Evolutionary conservation across 1,284 basidiomycete species (phyloP).

Genomic region (Moesziomyces antarcticus): DNA sequence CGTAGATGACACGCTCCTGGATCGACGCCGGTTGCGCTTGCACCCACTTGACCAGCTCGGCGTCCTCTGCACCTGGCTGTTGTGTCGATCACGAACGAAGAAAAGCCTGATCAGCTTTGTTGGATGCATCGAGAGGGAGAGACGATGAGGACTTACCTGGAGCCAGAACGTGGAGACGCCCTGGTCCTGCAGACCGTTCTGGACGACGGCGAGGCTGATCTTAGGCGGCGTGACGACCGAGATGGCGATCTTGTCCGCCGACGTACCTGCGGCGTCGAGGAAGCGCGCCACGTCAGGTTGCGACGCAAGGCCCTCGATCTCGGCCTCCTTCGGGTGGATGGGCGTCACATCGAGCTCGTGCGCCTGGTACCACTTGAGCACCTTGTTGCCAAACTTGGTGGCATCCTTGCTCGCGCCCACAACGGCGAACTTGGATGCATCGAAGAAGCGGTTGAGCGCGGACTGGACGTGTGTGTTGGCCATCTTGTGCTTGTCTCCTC

Average conservation of each 20-base stretch:
- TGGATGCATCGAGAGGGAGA: too few species aligned
- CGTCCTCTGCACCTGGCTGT: slow-evolving; percentile 59
- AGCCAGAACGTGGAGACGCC: slow-evolving; percentile 61
- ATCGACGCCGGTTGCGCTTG: slow-evolving; percentile 44
- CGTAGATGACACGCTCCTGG: slow-evolving; percentile 58
- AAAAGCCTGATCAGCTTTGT: not conserved
- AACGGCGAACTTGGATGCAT: slow-evolving; percentile 54
- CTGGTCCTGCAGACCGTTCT: slow-evolving; percentile 44
- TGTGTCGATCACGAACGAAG: too few species aligned
- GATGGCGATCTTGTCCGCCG: slow-evolving; percentile 45
- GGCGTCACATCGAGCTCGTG: slow-evolving; percentile 54
- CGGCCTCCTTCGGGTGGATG: slow-evolving; percentile 57
- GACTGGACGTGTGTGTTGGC: slow-evolving; percentile 36
- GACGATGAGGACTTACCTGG: slow-evolving; percentile 26
- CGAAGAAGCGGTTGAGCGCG: slow-evolving; percentile 53
- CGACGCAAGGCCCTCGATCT: slow-evolving; percentile 47
- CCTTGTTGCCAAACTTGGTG: slow-evolving; percentile 63
- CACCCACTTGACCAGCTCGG: slow-evolving; percentile 56
- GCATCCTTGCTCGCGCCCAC: slow-evolving; percentile 62
- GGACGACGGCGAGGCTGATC: slow-evolving; percentile 53
- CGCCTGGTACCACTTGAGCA: slow-evolving; percentile 62
- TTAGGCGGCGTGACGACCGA: slow-evolving; percentile 64
- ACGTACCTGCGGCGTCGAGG: slow-evolving; percentile 24
- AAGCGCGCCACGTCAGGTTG: slow-evolving; percentile 26
- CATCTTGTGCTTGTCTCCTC: slow-evolving; percentile 7